Percentiles rank a stretch among this genome's conserved stretches.
Conservation (phyloP, 495 filamentous ascomycete species). For the Podospora pseudoanserina region DNA sequence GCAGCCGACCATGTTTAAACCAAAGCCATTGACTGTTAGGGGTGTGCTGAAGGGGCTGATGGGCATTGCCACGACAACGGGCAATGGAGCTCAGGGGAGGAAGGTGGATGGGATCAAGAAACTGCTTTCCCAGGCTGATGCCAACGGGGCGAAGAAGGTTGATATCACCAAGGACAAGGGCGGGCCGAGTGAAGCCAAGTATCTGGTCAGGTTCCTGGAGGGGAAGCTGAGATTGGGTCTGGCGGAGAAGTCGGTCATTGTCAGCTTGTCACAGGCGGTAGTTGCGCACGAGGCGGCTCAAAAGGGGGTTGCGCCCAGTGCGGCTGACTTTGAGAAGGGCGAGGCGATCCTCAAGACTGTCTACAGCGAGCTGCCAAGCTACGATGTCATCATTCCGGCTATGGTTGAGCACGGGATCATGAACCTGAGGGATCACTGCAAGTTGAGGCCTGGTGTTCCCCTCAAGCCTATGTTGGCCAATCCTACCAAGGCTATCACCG, state of each 20-base stretch:
- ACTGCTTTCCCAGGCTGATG: constrained; percentile 80
- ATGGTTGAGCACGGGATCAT: constrained; percentile 83
- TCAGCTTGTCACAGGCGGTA: constrained; percentile 82
- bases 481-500: constrained; percentile 97
- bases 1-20: constrained; percentile 96
- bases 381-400: constrained; percentile 89
- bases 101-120: constrained; percentile 97
- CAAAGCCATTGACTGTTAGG: constrained; percentile 80
- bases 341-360: constrained; percentile 84
- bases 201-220: constrained; percentile 84
- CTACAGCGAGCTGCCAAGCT: constrained; percentile 90
- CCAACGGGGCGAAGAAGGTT: constrained; percentile 62
- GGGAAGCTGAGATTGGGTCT: constrained; percentile 89
- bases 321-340: constrained; percentile 72
- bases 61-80: constrained; percentile 78
- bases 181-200: constrained; percentile 92
- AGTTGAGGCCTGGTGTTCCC: constrained; percentile 87
- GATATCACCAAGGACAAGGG: constrained; percentile 93
- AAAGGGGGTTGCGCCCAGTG: constrained; percentile 62
- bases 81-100: constrained; percentile 80
- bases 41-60: constrained; percentile 87
- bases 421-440: constrained; percentile 78
- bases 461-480: constrained; percentile 99
- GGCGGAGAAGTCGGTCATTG: constrained; percentile 87
- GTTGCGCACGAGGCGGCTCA: constrained; percentile 72